Evolutionary conservation across 352 stramenopile genomes (phyloP), one percentile per base, ranked within the genome.

Genomic region (Achlya hypogyna): DNA sequence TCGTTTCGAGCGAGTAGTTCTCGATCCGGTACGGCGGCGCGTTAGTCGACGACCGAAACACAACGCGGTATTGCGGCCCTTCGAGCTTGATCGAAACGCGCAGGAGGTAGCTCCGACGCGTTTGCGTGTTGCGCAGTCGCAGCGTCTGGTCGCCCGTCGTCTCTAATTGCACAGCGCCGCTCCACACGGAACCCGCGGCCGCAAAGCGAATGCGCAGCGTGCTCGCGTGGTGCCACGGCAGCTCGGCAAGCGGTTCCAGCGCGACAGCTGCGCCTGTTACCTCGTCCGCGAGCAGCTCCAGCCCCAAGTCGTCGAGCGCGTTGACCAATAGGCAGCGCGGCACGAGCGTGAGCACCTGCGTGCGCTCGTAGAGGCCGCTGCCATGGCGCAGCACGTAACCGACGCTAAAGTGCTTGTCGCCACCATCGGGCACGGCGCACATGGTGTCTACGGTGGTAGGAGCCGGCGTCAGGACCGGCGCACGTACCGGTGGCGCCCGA

Each of bases 1-100:
- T 76, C 22, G 87, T 95, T 70, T 95, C 87, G 20, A 95, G 67
- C 28, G 87, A 95, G 72, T 91, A 95, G 43, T 95, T 95, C 34
- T 95, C 87, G 34, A 95, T 82, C 22, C 87, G 85, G 67, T 94
- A 95, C 31, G 87, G 87, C 4, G 87, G 85, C 5, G 78, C 82
- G 59, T 77, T 89, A 5, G 80, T 86, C 45, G 60, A 67, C 27
- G 27, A 51, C 9, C 60, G 60, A 58, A 67, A 67, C 10, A 67
- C 60, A 5, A 67, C 47, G n/a, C 60, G 63, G 42, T 69, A 65
- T 65, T 69, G 52, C 25, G 63, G 63, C 27, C 63, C 73, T 38
- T 93, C 86, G 18, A 89, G 63, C 63, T 93, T 94, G 10, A 95
- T 71, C 16, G 81, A 84, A 28, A 95, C 78, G 4, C 84, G 81